Percentiles rank a stretch among this genome's conserved stretches.
phyloP scores from a whole-genome alignment of 1,284 basidiomycete species.

The Vanrija pseudolonga region DNA sequence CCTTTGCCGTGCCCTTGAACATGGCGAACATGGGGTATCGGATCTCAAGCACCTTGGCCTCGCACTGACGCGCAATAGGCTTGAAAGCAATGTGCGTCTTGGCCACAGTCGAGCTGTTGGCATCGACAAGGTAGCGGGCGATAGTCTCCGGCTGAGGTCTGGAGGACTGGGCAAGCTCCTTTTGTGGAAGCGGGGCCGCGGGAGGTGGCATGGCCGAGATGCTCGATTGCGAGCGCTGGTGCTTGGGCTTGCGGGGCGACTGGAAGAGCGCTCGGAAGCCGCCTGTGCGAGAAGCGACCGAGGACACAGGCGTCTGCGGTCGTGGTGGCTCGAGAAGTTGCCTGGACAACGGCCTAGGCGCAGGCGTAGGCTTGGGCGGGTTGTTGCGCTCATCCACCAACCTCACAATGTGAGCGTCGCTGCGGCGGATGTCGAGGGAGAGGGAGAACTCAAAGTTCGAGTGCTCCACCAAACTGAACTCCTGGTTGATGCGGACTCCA shows the following conservation, averaged over 20 bases:
- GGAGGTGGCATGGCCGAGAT: constrained; percentile 12
- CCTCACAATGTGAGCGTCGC: constrained; percentile 67
- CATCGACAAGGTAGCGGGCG: constrained; percentile 73
- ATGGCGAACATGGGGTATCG: constrained; percentile 76
- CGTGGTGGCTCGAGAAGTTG: too few species aligned
- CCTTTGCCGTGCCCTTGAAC: constrained; percentile 33
- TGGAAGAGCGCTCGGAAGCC: constrained; percentile 5
- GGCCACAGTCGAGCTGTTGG: constrained; percentile 69
- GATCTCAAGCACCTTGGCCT: constrained; percentile 75
- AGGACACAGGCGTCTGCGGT: neutral
- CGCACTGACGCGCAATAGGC: constrained; percentile 73
- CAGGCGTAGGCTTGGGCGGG: constrained; percentile 17
- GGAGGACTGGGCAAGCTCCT: constrained; percentile 47
- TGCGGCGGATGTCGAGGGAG: constrained; percentile 70
- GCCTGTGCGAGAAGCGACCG: constrained; percentile 1
- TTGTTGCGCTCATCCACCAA: constrained; percentile 58
- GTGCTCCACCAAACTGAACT: constrained; percentile 72
- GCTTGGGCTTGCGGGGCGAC: constrained; percentile 15
- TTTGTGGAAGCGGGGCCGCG: constrained; percentile 47
- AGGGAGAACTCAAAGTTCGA: constrained; percentile 87
- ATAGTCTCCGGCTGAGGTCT: constrained; percentile 54
- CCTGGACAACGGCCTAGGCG: neutral
- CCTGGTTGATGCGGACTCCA: constrained; percentile 75
- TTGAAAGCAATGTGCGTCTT: constrained; percentile 80
- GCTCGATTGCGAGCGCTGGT: constrained; percentile 16